Evolutionary conservation across 352 stramenopile genomes (phyloP), one percentile per base, ranked within the genome.

Genomic region (Globisporangium splendens): DNA sequence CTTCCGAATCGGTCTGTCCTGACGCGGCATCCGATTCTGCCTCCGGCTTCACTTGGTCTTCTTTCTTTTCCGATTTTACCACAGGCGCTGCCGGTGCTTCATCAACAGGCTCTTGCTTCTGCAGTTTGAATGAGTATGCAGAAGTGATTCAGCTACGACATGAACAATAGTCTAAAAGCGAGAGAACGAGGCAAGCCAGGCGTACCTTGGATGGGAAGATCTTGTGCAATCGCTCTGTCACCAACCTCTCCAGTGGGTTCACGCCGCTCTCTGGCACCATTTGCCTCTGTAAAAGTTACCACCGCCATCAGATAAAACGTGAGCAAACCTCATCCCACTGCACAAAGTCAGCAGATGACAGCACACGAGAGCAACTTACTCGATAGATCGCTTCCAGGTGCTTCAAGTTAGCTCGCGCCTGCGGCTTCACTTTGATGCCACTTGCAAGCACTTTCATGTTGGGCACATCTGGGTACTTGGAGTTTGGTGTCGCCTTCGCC

Each of bases 301-400:
- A n/a, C n/a, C n/a, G n/a, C n/a, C n/a, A n/a, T n/a, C n/a, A n/a
- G n/a, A n/a, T n/a, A n/a, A n/a, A 35, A 35, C 3, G 3, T 35
- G 28, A 35, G 28, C 10, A 35, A 35, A 35, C 28, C 28, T 35
- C 28, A 35, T 10, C 28, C 28, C 28, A 35, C 28, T 8, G 28
- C 28, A 35, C 28, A 35, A n/a, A 35, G 28, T 35, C 28, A 35
- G 28, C 28, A 35, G 28, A 8, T 8, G 1, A 10, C 28, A 35
- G 28, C 28, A 35, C 5, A 8, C 28, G 1, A 10, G 5, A 35
- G 28, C 3, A 56, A 50, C 43, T n/a, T 75, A 86, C 64, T 75
- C 81, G 76, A 59, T 92, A 92, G 54, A 80, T 73, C 33, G 66
- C 61, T 52, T 92, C 83, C 0, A 92, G 70, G 33, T 78, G 77